A percentile compares a stretch with the other conserved stretches of the same genome.
phyloP scores from a whole-genome alignment of 2,329 filamentous ascomycete genomes.

The Coniochaeta sp. region DNA sequence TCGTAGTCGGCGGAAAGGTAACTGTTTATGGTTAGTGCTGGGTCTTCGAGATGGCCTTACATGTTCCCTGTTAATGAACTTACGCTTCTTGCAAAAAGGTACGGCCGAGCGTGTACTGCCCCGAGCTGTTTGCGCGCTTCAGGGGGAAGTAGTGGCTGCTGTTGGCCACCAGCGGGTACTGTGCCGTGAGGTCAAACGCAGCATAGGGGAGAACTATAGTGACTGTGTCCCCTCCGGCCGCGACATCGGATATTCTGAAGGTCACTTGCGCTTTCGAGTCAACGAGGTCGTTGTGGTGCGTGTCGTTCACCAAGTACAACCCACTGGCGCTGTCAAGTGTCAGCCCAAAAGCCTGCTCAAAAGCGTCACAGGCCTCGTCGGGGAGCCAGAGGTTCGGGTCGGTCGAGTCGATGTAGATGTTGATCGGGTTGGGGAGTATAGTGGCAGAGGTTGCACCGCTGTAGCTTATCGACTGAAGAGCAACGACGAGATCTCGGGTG shows the following conservation, averaged over 20 bases:
- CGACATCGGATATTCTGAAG: conserved; percentile 25
- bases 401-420: conserved; percentile 27
- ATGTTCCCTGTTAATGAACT: conserved; percentile 4
- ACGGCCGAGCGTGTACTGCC: conserved; percentile 27
- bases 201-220: conserved; percentile 22
- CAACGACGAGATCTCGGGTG: conserved; percentile 27
- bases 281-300: conserved; percentile 19
- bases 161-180: conserved; percentile 19
- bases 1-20: conserved; percentile 32
- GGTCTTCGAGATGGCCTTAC: not conserved
- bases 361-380: conserved; percentile 20
- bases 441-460: conserved; percentile 23
- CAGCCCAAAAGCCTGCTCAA: conserved; percentile 24
- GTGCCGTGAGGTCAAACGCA: conserved; percentile 23
- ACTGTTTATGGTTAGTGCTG: conserved; percentile 8
- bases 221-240: conserved; percentile 21
- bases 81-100: conserved; percentile 27
- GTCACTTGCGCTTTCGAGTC: conserved; percentile 23
- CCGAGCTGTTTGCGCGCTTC: conserved; percentile 22
- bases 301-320: conserved; percentile 27
- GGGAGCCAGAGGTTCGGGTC: conserved; percentile 28
- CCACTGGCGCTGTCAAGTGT: conserved; percentile 18
- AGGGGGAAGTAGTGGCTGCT: conserved; percentile 25
- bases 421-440: conserved; percentile 23
- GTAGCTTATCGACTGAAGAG: conserved; percentile 29